A percentile compares a stretch with the other conserved stretches of the same genome.
phyloP scores from a whole-genome alignment of 495 filamentous ascomycete species.

The Hypoxylon crocopeplum region DNA sequence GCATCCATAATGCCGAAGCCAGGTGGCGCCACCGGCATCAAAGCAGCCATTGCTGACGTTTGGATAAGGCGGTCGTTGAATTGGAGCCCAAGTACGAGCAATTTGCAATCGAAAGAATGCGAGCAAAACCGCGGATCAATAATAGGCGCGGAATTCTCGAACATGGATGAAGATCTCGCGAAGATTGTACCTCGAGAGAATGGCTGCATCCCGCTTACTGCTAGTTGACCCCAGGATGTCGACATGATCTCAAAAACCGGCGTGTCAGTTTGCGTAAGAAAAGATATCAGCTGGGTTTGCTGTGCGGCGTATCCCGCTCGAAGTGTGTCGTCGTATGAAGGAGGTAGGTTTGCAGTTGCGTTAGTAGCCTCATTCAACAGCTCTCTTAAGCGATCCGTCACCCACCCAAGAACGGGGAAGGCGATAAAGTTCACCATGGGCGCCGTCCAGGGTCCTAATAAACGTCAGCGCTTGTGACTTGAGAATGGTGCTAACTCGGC shows the following conservation, averaged over 20 bases:
- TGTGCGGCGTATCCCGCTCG: constrained; percentile 50
- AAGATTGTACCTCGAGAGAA: constrained; percentile 34
- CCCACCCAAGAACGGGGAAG: constrained; percentile 46
- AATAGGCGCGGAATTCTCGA: constrained; percentile 31
- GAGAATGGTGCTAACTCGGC: not conserved
- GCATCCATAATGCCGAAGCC: constrained; percentile 35
- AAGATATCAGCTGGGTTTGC: constrained; percentile 37
- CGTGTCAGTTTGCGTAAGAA: constrained; percentile 45
- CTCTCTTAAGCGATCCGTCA: constrained; percentile 16
- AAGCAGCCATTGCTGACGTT: constrained; percentile 42
- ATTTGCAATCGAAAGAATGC: constrained; percentile 49
- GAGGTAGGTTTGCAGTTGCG: constrained; percentile 37
- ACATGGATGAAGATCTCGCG: constrained; percentile 34
- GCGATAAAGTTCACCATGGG: constrained; percentile 49
- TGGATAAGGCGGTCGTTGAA: constrained; percentile 46
- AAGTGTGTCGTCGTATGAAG: constrained; percentile 45
- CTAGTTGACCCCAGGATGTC: constrained; percentile 48
- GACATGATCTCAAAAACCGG: constrained; percentile 50
- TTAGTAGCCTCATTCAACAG: constrained; percentile 31
- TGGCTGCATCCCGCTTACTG: constrained; percentile 38
- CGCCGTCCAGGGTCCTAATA: constrained; percentile 49
- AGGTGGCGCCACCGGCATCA: constrained; percentile 40
- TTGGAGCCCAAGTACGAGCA: constrained; percentile 46
- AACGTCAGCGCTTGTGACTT: constrained; percentile 9
- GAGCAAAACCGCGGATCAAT: constrained; percentile 48